phyloP scores from a whole-genome alignment of 495 filamentous ascomycete genomes.

The Podospora comata region DNA sequence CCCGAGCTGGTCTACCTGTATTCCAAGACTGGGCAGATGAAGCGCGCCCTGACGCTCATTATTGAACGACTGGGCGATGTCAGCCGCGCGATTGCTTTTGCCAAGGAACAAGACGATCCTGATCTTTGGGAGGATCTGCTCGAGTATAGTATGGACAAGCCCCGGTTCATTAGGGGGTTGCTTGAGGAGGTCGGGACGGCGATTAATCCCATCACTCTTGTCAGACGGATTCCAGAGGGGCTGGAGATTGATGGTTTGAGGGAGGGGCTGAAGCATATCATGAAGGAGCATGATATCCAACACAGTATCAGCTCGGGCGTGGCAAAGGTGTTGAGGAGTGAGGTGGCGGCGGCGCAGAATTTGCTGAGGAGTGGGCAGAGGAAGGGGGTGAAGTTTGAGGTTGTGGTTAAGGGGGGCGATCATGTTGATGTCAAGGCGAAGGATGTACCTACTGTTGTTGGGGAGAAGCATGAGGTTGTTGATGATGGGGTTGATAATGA shows the following conservation, averaged over 20 bases:
- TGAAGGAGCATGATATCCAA: slow-evolving; percentile 92
- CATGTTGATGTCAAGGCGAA: slow-evolving; percentile 13
- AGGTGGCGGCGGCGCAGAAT: slow-evolving; percentile 81
- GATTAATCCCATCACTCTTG: slow-evolving; percentile 84
- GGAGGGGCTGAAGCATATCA: slow-evolving; percentile 77
- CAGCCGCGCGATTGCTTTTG: slow-evolving; percentile 86
- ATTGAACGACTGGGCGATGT: slow-evolving; percentile 86
- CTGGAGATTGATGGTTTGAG: slow-evolving; percentile 85
- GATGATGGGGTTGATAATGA: slow-evolving; percentile 30
- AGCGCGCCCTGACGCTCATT: slow-evolving; percentile 84
- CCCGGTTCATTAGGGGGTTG: slow-evolving; percentile 85
- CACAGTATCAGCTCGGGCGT: slow-evolving; percentile 86
- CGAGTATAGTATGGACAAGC: slow-evolving; percentile 94
- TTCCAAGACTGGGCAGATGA: slow-evolving; percentile 89
- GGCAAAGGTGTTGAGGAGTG: slow-evolving; percentile 77
- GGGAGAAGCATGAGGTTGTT: slow-evolving; percentile 11
- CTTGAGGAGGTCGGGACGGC: slow-evolving; percentile 91
- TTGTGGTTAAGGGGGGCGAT: slow-evolving; percentile 36
- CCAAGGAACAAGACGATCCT: slow-evolving; percentile 84
- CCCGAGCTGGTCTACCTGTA: slow-evolving; percentile 90
- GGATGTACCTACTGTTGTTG: slow-evolving; percentile 3
- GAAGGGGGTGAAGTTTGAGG: slow-evolving; percentile 84
- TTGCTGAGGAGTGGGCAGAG: slow-evolving; percentile 70
- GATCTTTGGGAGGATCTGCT: slow-evolving; percentile 94
- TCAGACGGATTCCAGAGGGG: slow-evolving; percentile 85